Base-by-base conservation (phyloP, 1,284 basidiomycete species). In the Ceratobasidium papillatum region DNA sequence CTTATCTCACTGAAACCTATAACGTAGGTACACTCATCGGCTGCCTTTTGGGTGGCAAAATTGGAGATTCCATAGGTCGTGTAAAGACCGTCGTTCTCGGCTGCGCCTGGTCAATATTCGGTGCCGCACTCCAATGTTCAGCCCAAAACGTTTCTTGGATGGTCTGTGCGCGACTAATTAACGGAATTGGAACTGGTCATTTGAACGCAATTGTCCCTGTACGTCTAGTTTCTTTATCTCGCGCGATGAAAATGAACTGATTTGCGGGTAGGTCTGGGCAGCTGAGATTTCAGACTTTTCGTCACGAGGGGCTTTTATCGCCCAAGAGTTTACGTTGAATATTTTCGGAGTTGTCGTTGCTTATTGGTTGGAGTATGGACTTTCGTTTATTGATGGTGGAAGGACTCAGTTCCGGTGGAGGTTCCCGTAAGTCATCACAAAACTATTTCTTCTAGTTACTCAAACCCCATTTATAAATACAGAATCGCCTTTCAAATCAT, bases 261-360 rank as follows among this genome's bases (percentile, higher is more conserved):
- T 59, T 22, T 30, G 9, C 19, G 38, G 8, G 34, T 59, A 71
- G 68, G 68, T 71, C 1, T 71, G 68, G 68, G 68, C 68, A 4
- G 68, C 68, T 30, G 68, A 71, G 27, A 71, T 71, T 32, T 64
- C 49, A 63, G 47, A 66, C 9, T 47, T 83, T 77, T 83, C 81
- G 12, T 78, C 82, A 63, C 4, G 72, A 80, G 81, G 81, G 25
- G 81, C 82, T 12, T 82, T 83, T 76, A 82, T 83, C 45, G 81
- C 81, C 8, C 73, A 80, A 34, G 81, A 82, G 72, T 82, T 82
- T 61, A 83, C 82, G 41, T 79, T 83, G 43, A 87, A 87, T 75
- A 87, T 87, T 74, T 85, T 87, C 61, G 87, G 86, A 43, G 86
- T 88, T 36, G 86, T 86, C 30, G 82, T 87, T 54, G 86, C 86